Percentiles rank a stretch among this genome's conserved stretches.
These are phyloP conservation scores for Daldinia vernicosa DNA, from an alignment of 495 filamentous ascomycete species.

Conservation along the genomic window DNA sequence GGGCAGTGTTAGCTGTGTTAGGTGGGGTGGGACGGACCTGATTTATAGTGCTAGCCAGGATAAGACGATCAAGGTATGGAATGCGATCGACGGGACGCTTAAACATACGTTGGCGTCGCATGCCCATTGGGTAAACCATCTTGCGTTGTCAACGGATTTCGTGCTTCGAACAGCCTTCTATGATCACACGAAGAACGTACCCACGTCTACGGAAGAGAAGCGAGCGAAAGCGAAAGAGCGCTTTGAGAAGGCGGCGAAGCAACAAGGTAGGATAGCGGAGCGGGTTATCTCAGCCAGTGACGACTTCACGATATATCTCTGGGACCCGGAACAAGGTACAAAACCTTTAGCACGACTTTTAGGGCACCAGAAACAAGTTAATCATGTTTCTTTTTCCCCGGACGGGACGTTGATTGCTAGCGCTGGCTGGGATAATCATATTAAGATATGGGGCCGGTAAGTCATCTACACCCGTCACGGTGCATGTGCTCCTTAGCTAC, in stretches of 20 bases:
- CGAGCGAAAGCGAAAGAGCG: conserved; percentile 78
- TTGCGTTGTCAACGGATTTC: conserved; percentile 92
- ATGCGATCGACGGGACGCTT: conserved; percentile 77
- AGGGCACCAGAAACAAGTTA: conserved; percentile 96
- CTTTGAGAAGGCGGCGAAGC: conserved; percentile 87
- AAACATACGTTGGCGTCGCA: conserved; percentile 82
- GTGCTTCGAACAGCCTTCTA: conserved; percentile 88
- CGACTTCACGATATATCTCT: conserved; percentile 96
- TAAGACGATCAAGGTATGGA: conserved; percentile 93
- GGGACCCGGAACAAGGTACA: conserved; percentile 80
- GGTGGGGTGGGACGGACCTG: conserved; percentile 89
- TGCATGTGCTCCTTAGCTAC: conserved; percentile 1
- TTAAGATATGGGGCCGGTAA: conserved; percentile 85
- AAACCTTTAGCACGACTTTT: conserved; percentile 89
- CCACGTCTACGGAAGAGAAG: conserved; percentile 73
- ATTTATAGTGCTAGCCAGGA: conserved; percentile 94
- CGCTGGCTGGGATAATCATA: conserved; percentile 89
- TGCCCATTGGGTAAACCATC: conserved; percentile 95
- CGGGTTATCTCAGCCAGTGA: conserved; percentile 90
- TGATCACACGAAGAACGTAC: conserved; percentile 77
- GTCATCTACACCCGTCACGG: conserved; percentile 33
- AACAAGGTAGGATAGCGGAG: conserved; percentile 81
- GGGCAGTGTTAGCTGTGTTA: conserved; percentile 82
- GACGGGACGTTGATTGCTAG: conserved; percentile 87
- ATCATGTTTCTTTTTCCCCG: conserved; percentile 93